Percentiles rank a stretch among this genome's conserved stretches.
phyloP scores from a whole-genome alignment of 768 basidiomycete genomes.

The Cyclocybe cylindracea region DNA sequence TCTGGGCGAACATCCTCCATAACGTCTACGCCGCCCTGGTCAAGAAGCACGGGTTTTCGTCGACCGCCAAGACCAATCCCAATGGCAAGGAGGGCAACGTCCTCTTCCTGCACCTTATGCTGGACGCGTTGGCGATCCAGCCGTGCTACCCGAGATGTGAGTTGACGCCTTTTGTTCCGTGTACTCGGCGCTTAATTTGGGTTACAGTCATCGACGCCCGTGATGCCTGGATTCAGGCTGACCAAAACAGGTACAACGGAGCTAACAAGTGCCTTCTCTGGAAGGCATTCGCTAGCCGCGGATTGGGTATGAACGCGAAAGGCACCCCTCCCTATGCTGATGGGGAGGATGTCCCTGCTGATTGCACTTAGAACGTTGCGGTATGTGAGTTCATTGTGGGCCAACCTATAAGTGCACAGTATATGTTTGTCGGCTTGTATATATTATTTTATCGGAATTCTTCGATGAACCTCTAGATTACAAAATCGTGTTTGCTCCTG shows the following conservation, averaged over 20 bases:
- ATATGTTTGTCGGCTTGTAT: too few relatives aligned
- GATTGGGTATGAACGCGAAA: slow-evolving; percentile 39
- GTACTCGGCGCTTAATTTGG: neutral
- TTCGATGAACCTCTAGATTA: too few relatives aligned
- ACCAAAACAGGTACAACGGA: slow-evolving; percentile 45
- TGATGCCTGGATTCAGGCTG: slow-evolving; percentile 53
- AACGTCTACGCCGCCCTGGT: slow-evolving; percentile 42
- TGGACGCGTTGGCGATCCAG: slow-evolving; percentile 47
- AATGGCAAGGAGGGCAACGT: slow-evolving; percentile 41
- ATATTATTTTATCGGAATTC: too few relatives aligned
- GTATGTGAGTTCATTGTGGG: too few relatives aligned
- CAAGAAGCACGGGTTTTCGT: slow-evolving; percentile 29
- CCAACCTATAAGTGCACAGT: too few relatives aligned
- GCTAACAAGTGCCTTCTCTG: slow-evolving; percentile 47
- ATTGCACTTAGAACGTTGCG: slow-evolving; percentile 13
- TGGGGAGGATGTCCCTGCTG: slow-evolving; percentile 25
- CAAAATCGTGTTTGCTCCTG: too few relatives aligned
- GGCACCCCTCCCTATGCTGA: slow-evolving; percentile 18
- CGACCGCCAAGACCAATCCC: slow-evolving; percentile 38
- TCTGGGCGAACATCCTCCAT: slow-evolving; percentile 47
- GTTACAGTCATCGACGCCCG: slow-evolving; percentile 41
- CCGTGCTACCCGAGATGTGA: slow-evolving; percentile 47
- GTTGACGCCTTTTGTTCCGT: slow-evolving; percentile 8
- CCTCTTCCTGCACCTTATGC: slow-evolving; percentile 48
- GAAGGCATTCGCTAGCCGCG: slow-evolving; percentile 48